phyloP scores from a whole-genome alignment of 2,329 filamentous ascomycete species.

The Fusarium mangiferae region DNA sequence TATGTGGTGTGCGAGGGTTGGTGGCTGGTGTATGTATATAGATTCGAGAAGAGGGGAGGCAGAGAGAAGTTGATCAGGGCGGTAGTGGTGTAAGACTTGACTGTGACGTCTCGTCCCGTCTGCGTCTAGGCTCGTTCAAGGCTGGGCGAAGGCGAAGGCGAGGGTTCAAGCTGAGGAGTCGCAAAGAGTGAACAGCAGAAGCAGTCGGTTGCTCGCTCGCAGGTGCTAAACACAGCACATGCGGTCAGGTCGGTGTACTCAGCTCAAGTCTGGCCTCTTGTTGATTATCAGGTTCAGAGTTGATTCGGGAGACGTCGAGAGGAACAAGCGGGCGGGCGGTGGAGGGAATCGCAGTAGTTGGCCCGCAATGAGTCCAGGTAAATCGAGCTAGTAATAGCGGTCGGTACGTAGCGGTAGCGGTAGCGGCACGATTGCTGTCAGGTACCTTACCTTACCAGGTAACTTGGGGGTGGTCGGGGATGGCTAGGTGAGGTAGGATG shows the following conservation, averaged over 20 bases:
- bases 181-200: conserved; percentile 25
- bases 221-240: conserved; percentile 24
- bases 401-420: conserved; percentile 29
- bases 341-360: conserved; percentile 36
- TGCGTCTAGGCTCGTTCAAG: conserved; percentile 19
- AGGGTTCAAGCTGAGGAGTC: conserved; percentile 1
- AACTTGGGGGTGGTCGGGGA: conserved; percentile 13
- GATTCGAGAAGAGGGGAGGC: conserved; percentile 31
- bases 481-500: conserved; percentile 22
- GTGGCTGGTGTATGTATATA: conserved; percentile 21
- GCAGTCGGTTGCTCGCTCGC: conserved; percentile 30
- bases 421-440: conserved; percentile 30
- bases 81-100: conserved; percentile 22
- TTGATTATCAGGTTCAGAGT: conserved; percentile 32
- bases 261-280: conserved; percentile 30
- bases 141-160: not conserved
- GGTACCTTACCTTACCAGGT: conserved; percentile 22
- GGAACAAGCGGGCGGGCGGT: conserved; percentile 41
- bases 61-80: conserved; percentile 26
- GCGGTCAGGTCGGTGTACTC: conserved; percentile 33
- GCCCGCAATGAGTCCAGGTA: conserved; percentile 29
- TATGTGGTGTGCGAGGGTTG: conserved; percentile 15
- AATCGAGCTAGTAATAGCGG: conserved; percentile 32
- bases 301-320: conserved; percentile 40
- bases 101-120: conserved; percentile 13